Conservation (phyloP, 768 basidiomycete species). For the Lentinula guzmanii region DNA sequence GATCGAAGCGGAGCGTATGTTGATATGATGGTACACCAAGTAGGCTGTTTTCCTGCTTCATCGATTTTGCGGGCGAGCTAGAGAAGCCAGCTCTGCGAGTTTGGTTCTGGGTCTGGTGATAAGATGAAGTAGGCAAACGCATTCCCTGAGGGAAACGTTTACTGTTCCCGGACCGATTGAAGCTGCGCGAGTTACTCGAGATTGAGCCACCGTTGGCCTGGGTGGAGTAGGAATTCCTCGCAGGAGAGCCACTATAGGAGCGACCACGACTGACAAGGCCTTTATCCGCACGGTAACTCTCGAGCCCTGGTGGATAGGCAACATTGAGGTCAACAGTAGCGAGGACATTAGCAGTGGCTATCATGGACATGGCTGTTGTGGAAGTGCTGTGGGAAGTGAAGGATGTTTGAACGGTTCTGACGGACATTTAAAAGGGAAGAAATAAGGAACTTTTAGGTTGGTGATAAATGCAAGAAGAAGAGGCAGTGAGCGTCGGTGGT, state of each 20-base stretch:
- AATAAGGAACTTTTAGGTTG: neutral
- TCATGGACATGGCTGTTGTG: neutral
- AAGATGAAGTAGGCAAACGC: constrained; percentile 4
- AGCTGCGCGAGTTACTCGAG: neutral
- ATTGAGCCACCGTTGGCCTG: neutral
- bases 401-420: constrained; percentile 2
- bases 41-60: neutral
- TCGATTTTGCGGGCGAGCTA: neutral
- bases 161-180: neutral
- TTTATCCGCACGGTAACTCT: neutral
- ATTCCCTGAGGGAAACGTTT: constrained; percentile 5
- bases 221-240: neutral
- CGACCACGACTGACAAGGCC: neutral
- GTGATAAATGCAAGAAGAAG: neutral
- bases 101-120: neutral
- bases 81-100: constrained; percentile 1
- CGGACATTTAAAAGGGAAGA: neutral
- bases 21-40: neutral
- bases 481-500: constrained; percentile 3
- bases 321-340: neutral
- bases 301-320: neutral
- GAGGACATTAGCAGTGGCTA: neutral
- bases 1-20: constrained; percentile 3
- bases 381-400: neutral
- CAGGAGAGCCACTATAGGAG: neutral